A percentile compares a stretch with the other conserved stretches of the same genome.
Conservation (phyloP, 129 eudicot genomes). For the Flaveria linearis region DNA sequence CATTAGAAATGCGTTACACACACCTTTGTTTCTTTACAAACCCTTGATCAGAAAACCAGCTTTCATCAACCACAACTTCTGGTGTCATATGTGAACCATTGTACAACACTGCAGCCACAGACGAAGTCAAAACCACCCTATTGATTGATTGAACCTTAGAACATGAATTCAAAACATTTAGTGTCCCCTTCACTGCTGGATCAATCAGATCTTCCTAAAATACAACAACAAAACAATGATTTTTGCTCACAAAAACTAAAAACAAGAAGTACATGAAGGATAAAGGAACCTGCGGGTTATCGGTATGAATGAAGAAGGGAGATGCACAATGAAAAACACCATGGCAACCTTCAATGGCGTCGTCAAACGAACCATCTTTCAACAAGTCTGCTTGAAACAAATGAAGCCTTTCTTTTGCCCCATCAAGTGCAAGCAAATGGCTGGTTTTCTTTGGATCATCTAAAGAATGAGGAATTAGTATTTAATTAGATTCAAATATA, state of each 20-base stretch:
- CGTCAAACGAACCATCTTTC: conserved; percentile 66
- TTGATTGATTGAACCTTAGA: conserved; percentile 50
- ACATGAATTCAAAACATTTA: conserved; percentile 76
- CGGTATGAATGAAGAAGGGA: conserved; percentile 39
- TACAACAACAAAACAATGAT: background rate
- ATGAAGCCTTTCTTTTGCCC: conserved; percentile 71
- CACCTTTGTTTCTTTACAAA: conserved; percentile 64
- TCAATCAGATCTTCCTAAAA: conserved; percentile 66
- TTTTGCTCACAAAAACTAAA: background rate
- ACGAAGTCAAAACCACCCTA: conserved; percentile 76
- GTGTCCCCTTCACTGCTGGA: conserved; percentile 84
- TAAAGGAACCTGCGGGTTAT: conserved; percentile 51
- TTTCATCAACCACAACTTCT: conserved; percentile 66
- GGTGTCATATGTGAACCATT: conserved; percentile 56
- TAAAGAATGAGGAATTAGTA: conserved; percentile 3
- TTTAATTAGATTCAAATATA: background rate
- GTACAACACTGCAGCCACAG: conserved; percentile 53
- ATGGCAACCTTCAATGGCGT: conserved; percentile 51
- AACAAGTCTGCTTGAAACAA: conserved; percentile 56
- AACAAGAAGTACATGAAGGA: background rate
- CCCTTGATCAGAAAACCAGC: conserved; percentile 59
- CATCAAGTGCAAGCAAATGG: conserved; percentile 67
- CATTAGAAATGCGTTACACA: background rate
- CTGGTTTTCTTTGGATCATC: conserved; percentile 55
- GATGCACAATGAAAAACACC: conserved; percentile 79